A percentile compares a stretch with the other conserved stretches of the same genome.
Evolutionary conservation across 305 asterid genomes (phyloP).

Genomic region (Fraxinus ornus): DNA sequence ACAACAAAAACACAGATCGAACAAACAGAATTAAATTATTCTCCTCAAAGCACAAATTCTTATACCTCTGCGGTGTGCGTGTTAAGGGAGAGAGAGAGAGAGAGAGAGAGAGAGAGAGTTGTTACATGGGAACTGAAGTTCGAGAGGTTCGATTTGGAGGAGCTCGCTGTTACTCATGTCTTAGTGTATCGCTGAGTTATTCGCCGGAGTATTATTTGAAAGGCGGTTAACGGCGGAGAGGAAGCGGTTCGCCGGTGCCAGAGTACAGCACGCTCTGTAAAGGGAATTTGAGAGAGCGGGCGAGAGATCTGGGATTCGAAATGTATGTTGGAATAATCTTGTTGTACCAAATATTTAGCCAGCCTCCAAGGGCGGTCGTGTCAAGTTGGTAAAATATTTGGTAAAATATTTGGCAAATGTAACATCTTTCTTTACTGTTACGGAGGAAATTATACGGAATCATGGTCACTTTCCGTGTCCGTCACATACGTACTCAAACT

Average conservation of each 20-base stretch:
- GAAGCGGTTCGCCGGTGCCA: slow-evolving; percentile 16
- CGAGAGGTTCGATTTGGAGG: slow-evolving; percentile 74
- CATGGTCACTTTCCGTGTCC: slow-evolving; percentile 28
- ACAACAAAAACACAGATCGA: slow-evolving; percentile 25
- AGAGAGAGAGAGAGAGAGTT: not conserved
- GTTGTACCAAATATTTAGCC: too few species aligned
- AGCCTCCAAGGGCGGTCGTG: too few species aligned
- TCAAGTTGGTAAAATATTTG: too few species aligned
- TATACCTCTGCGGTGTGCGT: not conserved
- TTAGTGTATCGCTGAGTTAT: slow-evolving; percentile 27
- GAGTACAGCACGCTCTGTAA: slow-evolving; percentile 16
- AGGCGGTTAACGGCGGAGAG: slow-evolving; percentile 22
- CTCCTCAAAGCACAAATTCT: slow-evolving; percentile 14
- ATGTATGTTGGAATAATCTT: not conserved
- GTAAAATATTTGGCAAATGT: too few species aligned
- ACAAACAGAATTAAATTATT: slow-evolving; percentile 17
- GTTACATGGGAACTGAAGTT: slow-evolving; percentile 74
- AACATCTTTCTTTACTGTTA: too few species aligned
- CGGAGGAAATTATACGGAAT: slow-evolving; percentile 19
- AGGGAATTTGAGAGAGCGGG: slow-evolving; percentile 12
- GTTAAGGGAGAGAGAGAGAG: not conserved
- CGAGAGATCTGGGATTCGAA: slow-evolving; percentile 34
- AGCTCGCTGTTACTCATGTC: slow-evolving; percentile 68
- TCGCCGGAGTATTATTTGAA: slow-evolving; percentile 24
- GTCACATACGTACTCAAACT: not conserved